Evolutionary conservation across 1,139 yeast genomes (phyloP).

Genomic region (Sugiyamaella paludigena): DNA sequence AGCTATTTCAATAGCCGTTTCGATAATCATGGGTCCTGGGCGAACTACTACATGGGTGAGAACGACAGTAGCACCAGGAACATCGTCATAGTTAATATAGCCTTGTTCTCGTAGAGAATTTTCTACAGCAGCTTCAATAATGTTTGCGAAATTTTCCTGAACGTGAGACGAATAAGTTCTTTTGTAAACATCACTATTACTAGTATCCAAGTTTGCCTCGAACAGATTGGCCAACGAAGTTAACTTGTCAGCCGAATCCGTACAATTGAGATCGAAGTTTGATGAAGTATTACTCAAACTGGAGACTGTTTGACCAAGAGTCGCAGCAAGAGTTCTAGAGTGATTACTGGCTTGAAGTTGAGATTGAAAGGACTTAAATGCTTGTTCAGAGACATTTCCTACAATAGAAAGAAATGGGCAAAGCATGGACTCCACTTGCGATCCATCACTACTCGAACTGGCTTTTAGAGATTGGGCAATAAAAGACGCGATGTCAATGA

Average conservation of each 20-base stretch:
- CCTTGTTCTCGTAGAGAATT: too few relatives aligned
- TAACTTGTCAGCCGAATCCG: not conserved
- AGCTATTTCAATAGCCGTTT: not conserved
- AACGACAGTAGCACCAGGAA: too few relatives aligned
- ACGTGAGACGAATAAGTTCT: not conserved
- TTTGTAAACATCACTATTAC: not conserved
- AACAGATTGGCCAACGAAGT: not conserved
- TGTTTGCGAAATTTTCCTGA: too few relatives aligned
- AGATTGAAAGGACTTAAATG: not conserved
- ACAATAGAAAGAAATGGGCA: conserved; percentile 11
- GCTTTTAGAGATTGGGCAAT: not conserved
- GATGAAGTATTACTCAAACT: conserved; percentile 5
- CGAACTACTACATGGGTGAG: too few relatives aligned
- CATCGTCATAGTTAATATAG: too few relatives aligned
- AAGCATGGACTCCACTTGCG: conserved; percentile 6
- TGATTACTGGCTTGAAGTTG: not conserved
- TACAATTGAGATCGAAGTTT: conserved; percentile 11
- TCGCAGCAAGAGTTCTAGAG: conserved; percentile 8
- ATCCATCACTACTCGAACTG: not conserved
- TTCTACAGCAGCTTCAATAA: too few relatives aligned
- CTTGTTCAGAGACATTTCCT: conserved; percentile 5
- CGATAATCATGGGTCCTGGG: too few relatives aligned
- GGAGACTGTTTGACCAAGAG: conserved; percentile 11
- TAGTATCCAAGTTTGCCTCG: not conserved
- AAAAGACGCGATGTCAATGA: conserved; percentile 2